These are phyloP conservation scores for Astragalus membranaceus DNA, from an alignment of 306 rosid species.

Conservation along the genomic window DNA sequence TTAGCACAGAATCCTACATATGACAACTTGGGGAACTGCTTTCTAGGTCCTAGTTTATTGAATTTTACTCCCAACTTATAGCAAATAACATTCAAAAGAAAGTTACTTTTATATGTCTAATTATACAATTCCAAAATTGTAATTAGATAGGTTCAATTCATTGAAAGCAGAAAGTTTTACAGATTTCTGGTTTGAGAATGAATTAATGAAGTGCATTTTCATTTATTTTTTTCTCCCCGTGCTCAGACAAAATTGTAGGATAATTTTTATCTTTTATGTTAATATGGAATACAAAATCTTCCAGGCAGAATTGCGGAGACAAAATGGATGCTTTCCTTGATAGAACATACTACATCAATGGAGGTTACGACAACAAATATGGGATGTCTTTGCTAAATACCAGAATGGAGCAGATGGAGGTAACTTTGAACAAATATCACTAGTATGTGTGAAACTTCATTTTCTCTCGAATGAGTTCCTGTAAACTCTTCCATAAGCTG, in stretches of 20 bases:
- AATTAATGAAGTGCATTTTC: background rate
- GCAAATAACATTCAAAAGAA: constrained; percentile 1
- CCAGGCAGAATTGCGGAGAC: constrained; percentile 73
- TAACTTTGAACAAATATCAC: constrained; percentile 25
- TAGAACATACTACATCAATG: constrained; percentile 70
- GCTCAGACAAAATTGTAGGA: background rate
- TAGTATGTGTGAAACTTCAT: background rate
- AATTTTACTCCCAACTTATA: background rate
- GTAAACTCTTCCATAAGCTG: constrained; percentile 6
- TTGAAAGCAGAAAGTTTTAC: background rate
- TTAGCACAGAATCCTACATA: constrained; percentile 7
- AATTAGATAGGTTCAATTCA: constrained; percentile 1
- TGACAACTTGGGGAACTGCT: constrained; percentile 12
- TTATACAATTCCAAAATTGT: background rate
- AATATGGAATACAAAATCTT: constrained; percentile 20
- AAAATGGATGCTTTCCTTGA: constrained; percentile 65
- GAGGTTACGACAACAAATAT: constrained; percentile 59
- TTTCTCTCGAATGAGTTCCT: constrained; percentile 4
- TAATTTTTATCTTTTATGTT: constrained; percentile 5
- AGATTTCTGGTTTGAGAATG: background rate
- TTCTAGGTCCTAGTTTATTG: background rate
- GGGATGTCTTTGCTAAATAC: constrained; percentile 74
- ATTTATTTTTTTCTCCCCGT: background rate
- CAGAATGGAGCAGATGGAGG: constrained; percentile 84
- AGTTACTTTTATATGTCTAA: background rate